Percentiles rank a stretch among this genome's conserved stretches.
Evolutionary conservation across 345 rosid species (phyloP).

Genomic region (Citrus mangshanensis): DNA sequence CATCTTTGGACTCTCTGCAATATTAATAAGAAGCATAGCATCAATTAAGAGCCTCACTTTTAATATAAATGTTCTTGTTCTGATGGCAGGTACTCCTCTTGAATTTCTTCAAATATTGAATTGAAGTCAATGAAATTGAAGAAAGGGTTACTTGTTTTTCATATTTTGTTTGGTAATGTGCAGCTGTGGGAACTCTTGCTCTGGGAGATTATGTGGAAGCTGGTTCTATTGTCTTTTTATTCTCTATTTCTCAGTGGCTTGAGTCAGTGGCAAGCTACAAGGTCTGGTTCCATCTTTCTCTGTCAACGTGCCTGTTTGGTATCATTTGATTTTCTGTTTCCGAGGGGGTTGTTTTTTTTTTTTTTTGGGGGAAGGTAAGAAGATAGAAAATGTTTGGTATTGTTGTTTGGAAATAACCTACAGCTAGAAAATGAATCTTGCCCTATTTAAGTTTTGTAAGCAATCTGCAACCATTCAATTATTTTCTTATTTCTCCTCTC

Average conservation of each 20-base stretch:
- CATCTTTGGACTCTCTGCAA: conserved; percentile 47
- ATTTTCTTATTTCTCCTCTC: too few relatives aligned
- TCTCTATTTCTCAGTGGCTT: conserved; percentile 85
- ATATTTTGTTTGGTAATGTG: not conserved
- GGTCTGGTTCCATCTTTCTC: conserved; percentile 31
- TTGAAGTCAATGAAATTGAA: too few relatives aligned
- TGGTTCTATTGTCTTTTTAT: conserved; percentile 80
- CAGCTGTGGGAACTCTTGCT: conserved; percentile 78
- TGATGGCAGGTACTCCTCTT: conserved; percentile 59
- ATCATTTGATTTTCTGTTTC: not conserved
- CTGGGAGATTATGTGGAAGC: conserved; percentile 78
- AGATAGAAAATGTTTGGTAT: too few relatives aligned
- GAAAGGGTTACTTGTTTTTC: too few relatives aligned
- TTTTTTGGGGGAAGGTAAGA: too few relatives aligned
- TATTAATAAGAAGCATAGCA: conserved; percentile 44
- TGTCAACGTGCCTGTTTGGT: too few relatives aligned
- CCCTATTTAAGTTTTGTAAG: too few relatives aligned
- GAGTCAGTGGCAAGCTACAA: conserved; percentile 85
- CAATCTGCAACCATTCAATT: too few relatives aligned
- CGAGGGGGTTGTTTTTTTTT: too few relatives aligned
- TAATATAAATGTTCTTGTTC: conserved; percentile 65
- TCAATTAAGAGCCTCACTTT: conserved; percentile 46
- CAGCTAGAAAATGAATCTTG: too few relatives aligned
- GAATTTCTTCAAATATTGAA: too few relatives aligned
- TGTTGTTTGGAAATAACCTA: too few relatives aligned